Evolutionary conservation across 371 early-diverging fungal genomes (phyloP), one percentile per base, ranked within the genome.

Genomic region (Nematocida ironsii): DNA sequence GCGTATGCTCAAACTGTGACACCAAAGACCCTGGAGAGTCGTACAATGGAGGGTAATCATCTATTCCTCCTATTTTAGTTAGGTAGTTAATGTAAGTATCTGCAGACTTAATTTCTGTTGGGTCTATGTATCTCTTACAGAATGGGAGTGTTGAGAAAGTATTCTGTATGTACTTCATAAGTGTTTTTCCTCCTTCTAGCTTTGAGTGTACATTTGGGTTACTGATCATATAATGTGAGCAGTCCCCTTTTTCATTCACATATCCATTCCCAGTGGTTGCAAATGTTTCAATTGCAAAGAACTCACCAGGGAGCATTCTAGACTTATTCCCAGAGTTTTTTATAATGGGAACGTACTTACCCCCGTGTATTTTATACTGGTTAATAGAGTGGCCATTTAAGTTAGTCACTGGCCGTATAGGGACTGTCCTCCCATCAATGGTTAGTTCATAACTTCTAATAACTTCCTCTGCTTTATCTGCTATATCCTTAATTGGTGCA

Each of bases 201-300:
- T 7, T 18, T 6, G 80, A 78, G 25, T 9, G 33, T 9, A 42
- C 57, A 58, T 74, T 66, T 7, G 69, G 45, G 11, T 73, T 45
- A 18, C 88, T 87, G 62, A 91, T 89, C 72, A 92, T 91, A 87
- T 95, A 99, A 84, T 99, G 99, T 70, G 93, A 92, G 85, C 94
- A 94, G 84, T 94, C 95, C 76, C 91, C 90, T 76, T 93, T 94
- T 83, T 97, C 95, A 70, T 89, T 85, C 3, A 97, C 96, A 73
- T 89, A 90, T 13, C 95, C 99, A 56, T 90, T 91, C n/a, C 99
- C 99, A 1, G 97, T 99, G 57, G 88, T 92, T 75, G 97, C 96
- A 87, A 99, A 99, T 18, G 98, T 98, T 87, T 99, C 99, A 83
- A 98, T 94, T 50, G 99, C 99, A 86, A 92, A 92, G 83, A 91